A percentile compares a stretch with the other conserved stretches of the same genome.
Evolutionary conservation across 371 early-diverging fungal genomes (phyloP).

Genomic region (Mortierella sp.): DNA sequence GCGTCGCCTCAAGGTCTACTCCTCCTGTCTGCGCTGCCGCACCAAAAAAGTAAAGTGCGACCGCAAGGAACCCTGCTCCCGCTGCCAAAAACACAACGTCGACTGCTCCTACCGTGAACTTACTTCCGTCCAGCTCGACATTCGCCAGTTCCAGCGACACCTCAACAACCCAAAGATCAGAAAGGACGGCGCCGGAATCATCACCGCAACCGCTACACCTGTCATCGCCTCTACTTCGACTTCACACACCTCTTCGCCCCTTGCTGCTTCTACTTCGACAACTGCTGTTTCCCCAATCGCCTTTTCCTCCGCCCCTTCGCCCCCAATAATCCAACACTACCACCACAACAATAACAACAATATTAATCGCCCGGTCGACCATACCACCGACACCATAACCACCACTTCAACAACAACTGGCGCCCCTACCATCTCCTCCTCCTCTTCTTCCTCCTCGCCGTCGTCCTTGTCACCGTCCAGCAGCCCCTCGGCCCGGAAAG

Average conservation of each 20-base stretch:
- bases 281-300: background rate
- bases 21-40: constrained; percentile 53
- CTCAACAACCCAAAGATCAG: constrained; percentile 43
- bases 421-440: background rate
- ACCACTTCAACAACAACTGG: background rate
- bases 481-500: constrained; percentile 2
- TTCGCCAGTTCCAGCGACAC: constrained; percentile 54
- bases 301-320: constrained; percentile 5
- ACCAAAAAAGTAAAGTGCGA: constrained; percentile 58
- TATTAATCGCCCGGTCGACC: background rate
- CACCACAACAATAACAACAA: background rate
- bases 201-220: constrained; percentile 36
- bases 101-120: constrained; percentile 55
- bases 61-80: constrained; percentile 56
- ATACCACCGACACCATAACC: background rate
- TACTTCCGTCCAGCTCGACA: constrained; percentile 53
- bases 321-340: constrained; percentile 5
- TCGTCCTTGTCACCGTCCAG: background rate
- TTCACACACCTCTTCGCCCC: background rate
- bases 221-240: constrained; percentile 15
- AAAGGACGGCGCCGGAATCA: constrained; percentile 41
- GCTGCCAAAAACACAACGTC: constrained; percentile 46
- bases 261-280: background rate
- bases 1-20: constrained; percentile 54
- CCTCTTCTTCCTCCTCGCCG: background rate